These are phyloP conservation scores for Bolboschoenus planiculmis DNA, from an alignment of 176 grass and related monocot species.

Conservation along the genomic window DNA sequence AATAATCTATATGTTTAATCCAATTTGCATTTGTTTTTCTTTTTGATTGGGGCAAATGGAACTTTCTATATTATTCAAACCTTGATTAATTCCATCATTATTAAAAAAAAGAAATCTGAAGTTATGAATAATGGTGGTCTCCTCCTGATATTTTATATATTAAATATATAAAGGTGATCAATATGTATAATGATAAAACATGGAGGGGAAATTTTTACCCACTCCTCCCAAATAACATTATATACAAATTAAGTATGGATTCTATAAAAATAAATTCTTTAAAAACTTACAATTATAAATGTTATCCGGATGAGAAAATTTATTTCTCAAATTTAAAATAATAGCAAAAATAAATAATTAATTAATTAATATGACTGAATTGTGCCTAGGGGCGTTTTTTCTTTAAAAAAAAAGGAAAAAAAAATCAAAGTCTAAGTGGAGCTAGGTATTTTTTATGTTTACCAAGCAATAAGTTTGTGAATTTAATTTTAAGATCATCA, in stretches of 20 bases:
- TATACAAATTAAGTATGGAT: background rate
- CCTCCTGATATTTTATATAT: too few relatives aligned
- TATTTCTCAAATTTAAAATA: background rate
- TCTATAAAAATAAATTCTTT: too few relatives aligned
- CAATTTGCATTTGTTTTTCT: background rate
- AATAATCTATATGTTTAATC: background rate
- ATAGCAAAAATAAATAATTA: background rate
- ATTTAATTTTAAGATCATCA: too few relatives aligned
- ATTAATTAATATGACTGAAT: too few relatives aligned
- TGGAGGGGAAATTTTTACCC: background rate
- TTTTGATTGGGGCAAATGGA: background rate
- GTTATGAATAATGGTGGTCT: too few relatives aligned
- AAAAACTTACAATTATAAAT: background rate
- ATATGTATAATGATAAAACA: too few relatives aligned
- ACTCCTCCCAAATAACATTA: background rate
- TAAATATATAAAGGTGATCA: too few relatives aligned
- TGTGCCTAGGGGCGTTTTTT: too few relatives aligned
- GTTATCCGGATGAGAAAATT: background rate
- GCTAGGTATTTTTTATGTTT: too few relatives aligned
- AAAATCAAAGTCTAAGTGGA: too few relatives aligned
- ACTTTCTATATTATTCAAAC: background rate
- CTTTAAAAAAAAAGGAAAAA: too few relatives aligned
- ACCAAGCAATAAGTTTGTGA: too few relatives aligned
- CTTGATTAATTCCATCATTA: background rate
- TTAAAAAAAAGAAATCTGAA: background rate